Conservation (phyloP, 805 yeast genomes). For the Saccharomycopsis oosterbeekiorum region DNA sequence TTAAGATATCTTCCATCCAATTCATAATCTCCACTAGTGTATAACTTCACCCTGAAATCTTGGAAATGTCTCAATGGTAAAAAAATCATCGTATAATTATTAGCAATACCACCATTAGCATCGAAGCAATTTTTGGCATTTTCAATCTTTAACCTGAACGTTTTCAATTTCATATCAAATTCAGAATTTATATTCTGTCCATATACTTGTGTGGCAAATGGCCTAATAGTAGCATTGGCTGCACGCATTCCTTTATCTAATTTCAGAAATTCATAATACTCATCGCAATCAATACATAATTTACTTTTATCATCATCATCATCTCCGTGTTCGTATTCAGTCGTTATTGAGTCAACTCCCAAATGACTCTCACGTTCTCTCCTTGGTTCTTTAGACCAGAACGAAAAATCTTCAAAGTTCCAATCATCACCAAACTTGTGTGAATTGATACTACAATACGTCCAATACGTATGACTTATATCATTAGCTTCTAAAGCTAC, state of each 20-base stretch:
- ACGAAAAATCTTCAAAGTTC: slow-evolving; percentile 90
- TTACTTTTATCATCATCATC: slow-evolving; percentile 1
- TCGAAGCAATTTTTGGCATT: slow-evolving; percentile 23
- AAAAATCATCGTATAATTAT: slow-evolving; percentile 48
- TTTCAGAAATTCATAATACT: background rate
- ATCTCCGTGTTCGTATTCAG: background rate
- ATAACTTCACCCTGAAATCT: slow-evolving; percentile 44
- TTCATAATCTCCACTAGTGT: slow-evolving; percentile 35
- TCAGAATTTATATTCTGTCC: slow-evolving; percentile 47
- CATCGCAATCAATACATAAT: background rate
- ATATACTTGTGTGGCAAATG: slow-evolving; percentile 54
- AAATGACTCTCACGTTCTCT: background rate
- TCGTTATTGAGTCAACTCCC: background rate
- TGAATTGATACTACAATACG: slow-evolving; percentile 61
- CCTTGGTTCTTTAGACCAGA: slow-evolving; percentile 56
- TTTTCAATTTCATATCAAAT: slow-evolving; percentile 44
- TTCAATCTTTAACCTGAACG: slow-evolving; percentile 39
- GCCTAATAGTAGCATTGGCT: slow-evolving; percentile 63
- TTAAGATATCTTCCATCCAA: slow-evolving; percentile 42
- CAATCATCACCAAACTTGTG: slow-evolving; percentile 87
- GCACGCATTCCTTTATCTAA: slow-evolving; percentile 55
- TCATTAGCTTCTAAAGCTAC: slow-evolving; percentile 68
- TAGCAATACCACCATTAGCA: background rate
- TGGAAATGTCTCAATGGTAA: slow-evolving; percentile 69
- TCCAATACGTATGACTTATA: slow-evolving; percentile 77